Base-by-base conservation (phyloP, 768 basidiomycete species). In the Hygrophorus pudorinus region DNA sequence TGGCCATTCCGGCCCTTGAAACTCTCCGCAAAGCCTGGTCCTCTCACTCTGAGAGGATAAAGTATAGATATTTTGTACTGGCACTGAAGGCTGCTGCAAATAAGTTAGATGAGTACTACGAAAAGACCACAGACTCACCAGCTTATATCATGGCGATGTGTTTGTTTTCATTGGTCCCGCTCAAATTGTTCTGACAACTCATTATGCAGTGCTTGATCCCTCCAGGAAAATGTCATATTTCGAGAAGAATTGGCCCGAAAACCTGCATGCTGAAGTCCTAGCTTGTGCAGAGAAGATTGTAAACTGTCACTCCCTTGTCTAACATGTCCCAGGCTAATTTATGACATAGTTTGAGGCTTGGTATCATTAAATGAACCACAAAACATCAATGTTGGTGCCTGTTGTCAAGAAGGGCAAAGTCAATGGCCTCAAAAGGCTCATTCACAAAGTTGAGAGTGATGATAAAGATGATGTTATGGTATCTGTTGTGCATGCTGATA, bases 71-170 rank as follows among this genome's bases (percentile, higher is more conserved):
- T n/a, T 63, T 59, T 35, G 18, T 35, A 0, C 21, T 33, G 13
- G 64, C 56, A 7, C 51, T 65, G 4, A 32, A 51, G 9, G 56
- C 51, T 3, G 65, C 46, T 1, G 30, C 56, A 1, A 44, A 6
- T 1, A 65, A 63, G 24, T 46, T 67, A n/a, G 41, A 46, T 1
- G 52, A 58, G 6, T 66, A 66, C 39, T 64, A 64, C 45, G 20
- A 61, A 17, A 57, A 59, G 46, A 59, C 57, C 1, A 47, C 54
- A 2, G 40, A 54, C 1, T 54, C 51, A 5, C 48, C 59, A 48
- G 62, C 62, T 1, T 61, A 65, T 44, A 58, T 55, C 6, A 51
- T 65, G 45, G 45, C 52, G 0, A 60, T 61, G 57, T 47, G 59
- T 61, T 42, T n/a, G 46, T 53, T 20, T 29, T 21, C 13, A 20